Conservation (phyloP, 2,329 filamentous ascomycete species). For the Cladosporium velox region DNA sequence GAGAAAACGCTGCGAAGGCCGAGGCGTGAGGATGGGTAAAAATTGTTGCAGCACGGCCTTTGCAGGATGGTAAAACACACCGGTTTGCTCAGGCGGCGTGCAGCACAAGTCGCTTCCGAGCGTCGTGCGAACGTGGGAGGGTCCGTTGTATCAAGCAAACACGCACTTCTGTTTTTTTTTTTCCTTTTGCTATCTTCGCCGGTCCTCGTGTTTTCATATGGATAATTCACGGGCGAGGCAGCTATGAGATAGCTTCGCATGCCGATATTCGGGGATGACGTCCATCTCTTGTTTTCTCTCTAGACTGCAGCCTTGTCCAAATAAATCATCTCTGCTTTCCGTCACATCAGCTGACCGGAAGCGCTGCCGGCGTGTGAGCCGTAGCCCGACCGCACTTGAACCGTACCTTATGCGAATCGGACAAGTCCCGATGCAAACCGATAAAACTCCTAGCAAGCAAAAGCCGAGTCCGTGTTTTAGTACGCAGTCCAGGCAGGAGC, state of each 20-base stretch:
- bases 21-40: background rate
- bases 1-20: background rate
- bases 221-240: background rate
- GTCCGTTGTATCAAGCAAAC: background rate
- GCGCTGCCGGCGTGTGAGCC: background rate
- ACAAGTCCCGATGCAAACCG: background rate
- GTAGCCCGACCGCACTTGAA: background rate
- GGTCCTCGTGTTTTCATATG: background rate
- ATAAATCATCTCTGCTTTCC: background rate
- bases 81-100: background rate
- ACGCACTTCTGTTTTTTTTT: background rate
- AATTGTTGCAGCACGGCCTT: conserved; percentile 4
- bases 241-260: background rate
- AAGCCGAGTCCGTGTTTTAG: background rate
- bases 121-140: conserved; percentile 4
- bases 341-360: background rate
- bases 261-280: background rate
- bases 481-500: background rate
- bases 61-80: background rate
- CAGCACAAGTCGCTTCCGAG: background rate
- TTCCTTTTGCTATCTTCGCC: background rate
- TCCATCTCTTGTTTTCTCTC: background rate
- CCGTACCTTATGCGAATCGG: background rate
- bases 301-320: background rate
- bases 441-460: background rate